phyloP scores from a whole-genome alignment of 352 stramenopile species.

The Globisporangium nunn region DNA sequence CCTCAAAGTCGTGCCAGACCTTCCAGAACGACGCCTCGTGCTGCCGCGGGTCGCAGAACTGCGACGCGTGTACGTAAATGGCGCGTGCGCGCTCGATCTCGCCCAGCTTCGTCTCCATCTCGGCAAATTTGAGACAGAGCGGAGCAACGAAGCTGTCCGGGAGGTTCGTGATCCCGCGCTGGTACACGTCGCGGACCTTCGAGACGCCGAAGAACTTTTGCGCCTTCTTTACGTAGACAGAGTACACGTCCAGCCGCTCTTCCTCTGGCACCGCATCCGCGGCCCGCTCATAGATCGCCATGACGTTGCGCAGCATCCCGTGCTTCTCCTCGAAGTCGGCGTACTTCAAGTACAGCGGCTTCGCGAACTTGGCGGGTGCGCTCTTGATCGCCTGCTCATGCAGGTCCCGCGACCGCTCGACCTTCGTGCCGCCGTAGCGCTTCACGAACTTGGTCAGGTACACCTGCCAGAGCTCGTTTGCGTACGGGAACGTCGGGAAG shows the following conservation, averaged over 20 bases:
- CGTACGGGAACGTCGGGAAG: constrained; percentile 92
- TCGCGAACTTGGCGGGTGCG: constrained; percentile 86
- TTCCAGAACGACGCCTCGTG: constrained; percentile 95
- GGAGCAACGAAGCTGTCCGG: constrained; percentile 86
- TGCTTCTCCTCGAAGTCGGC: constrained; percentile 96
- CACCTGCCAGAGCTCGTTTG: constrained; percentile 91
- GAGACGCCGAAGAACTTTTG: constrained; percentile 95
- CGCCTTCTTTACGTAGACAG: constrained; percentile 92
- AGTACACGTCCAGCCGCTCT: constrained; percentile 93
- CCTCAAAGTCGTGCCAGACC: constrained; percentile 94
- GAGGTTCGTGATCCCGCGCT: constrained; percentile 92
- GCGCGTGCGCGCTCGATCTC: constrained; percentile 96
- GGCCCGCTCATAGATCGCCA: constrained; percentile 94
- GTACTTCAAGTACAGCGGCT: constrained; percentile 77
- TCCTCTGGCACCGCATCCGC: constrained; percentile 78
- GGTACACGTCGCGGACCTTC: constrained; percentile 95
- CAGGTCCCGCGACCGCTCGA: constrained; percentile 95
- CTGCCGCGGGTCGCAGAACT: constrained; percentile 96
- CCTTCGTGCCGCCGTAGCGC: constrained; percentile 93
- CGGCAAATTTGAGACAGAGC: constrained; percentile 95
- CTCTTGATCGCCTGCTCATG: constrained; percentile 92
- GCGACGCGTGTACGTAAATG: constrained; percentile 93
- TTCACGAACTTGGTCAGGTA: constrained; percentile 96
- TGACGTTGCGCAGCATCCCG: constrained; percentile 93
- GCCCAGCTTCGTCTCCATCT: constrained; percentile 94